A percentile compares a stretch with the other conserved stretches of the same genome.
These are phyloP conservation scores for Diaporthe citrichinensis DNA, from an alignment of 2,329 filamentous ascomycete species.

Conservation along the genomic window DNA sequence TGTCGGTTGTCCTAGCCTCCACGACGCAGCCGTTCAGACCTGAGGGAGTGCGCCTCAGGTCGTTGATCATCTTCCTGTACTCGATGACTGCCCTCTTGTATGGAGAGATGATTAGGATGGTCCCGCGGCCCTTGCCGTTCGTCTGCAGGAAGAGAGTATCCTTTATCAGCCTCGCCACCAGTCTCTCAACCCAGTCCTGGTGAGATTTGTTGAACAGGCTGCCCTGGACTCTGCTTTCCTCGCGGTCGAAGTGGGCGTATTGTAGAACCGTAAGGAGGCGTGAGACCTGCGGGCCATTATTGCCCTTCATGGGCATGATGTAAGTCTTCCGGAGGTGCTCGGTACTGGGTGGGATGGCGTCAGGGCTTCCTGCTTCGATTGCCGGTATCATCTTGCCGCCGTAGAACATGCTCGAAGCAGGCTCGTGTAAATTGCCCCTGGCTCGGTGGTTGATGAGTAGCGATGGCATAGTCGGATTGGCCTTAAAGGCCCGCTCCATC, in stretches of 20 bases:
- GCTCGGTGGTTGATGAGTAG: constrained; percentile 30
- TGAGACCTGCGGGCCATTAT: background rate
- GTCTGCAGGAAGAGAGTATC: constrained; percentile 52
- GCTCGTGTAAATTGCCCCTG: background rate
- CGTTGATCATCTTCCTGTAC: constrained; percentile 50
- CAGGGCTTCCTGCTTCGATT: background rate
- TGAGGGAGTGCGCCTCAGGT: constrained; percentile 48
- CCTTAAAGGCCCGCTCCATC: constrained; percentile 6
- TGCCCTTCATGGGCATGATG: constrained; percentile 12
- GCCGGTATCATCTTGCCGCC: background rate
- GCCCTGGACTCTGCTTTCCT: background rate
- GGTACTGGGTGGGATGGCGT: background rate
- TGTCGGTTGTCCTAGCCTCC: constrained; percentile 60
- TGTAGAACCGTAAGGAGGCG: background rate
- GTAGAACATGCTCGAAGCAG: constrained; percentile 3
- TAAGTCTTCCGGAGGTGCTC: background rate
- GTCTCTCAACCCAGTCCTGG: background rate
- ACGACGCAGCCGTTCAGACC: constrained; percentile 50
- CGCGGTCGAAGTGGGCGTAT: too few species aligned
- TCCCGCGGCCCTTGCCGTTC: constrained; percentile 48
- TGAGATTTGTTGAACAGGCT: constrained; percentile 1
- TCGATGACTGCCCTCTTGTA: constrained; percentile 56
- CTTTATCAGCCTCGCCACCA: background rate
- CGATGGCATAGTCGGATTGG: background rate
- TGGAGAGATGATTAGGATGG: constrained; percentile 60